Conservation (phyloP, 192 early-diverging fungal genomes). For the Rhizophlyctis rosea region DNA sequence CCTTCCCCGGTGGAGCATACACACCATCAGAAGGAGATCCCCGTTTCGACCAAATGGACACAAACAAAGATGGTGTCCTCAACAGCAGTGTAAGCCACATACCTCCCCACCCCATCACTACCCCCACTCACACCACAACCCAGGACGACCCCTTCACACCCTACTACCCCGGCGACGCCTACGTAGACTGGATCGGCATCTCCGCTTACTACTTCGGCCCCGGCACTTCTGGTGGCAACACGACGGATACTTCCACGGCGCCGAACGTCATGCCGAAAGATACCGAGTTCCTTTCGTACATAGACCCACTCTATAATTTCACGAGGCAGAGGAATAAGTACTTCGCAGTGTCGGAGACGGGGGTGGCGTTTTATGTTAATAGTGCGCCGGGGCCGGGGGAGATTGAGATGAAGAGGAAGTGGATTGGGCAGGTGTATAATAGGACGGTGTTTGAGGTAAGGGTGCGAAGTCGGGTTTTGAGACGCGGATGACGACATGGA, state of each 20-base stretch:
- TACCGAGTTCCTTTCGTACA: not conserved
- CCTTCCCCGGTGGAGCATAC: constrained; percentile 13
- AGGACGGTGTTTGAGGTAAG: constrained; percentile 16
- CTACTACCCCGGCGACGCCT: constrained; percentile 46
- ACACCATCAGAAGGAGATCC: not conserved
- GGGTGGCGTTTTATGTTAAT: constrained; percentile 22
- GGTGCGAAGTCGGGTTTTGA: too few relatives aligned
- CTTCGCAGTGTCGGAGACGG: constrained; percentile 32
- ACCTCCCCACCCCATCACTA: not conserved
- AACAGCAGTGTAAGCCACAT: constrained; percentile 20
- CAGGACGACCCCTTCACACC: constrained; percentile 48
- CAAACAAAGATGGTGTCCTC: constrained; percentile 39
- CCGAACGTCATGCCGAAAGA: constrained; percentile 11
- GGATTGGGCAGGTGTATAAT: constrained; percentile 26
- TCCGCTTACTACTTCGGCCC: constrained; percentile 18
- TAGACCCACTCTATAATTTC: constrained; percentile 2
- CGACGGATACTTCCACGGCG: too few relatives aligned
- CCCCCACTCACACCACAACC: not conserved
- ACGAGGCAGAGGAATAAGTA: constrained; percentile 24
- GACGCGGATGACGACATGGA: too few relatives aligned
- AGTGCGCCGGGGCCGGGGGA: constrained; percentile 22
- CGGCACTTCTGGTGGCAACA: not conserved
- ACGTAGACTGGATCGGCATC: constrained; percentile 48
- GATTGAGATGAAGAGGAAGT: constrained; percentile 35
- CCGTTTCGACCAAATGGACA: constrained; percentile 31